Evolutionary conservation across 2,329 filamentous ascomycete genomes (phyloP).

Genomic region (Claviceps sp.): DNA sequence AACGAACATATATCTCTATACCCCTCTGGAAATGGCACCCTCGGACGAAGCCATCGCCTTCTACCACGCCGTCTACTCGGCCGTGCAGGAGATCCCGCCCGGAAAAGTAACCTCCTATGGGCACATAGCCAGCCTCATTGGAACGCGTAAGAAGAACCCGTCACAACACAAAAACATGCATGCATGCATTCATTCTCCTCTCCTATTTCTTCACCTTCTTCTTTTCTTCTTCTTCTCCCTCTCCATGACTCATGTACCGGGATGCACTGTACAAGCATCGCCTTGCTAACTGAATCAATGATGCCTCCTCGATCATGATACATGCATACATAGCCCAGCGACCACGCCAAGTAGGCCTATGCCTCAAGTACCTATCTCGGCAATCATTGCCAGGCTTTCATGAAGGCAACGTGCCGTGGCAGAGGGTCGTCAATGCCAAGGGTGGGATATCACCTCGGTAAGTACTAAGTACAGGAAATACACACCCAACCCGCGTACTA

Average conservation of each 20-base stretch:
- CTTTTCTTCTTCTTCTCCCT: not conserved
- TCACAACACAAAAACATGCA: no score
- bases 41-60: conserved; percentile 64
- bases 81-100: conserved; percentile 70
- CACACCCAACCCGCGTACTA: no score
- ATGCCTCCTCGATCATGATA: not conserved
- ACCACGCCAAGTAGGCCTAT: conserved; percentile 76
- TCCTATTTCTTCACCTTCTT: not conserved
- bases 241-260: not conserved
- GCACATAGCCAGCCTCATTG: conserved; percentile 60
- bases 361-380: conserved; percentile 69
- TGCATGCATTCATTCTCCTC: not conserved
- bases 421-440: conserved; percentile 79
- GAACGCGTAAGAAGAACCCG: conserved; percentile 43
- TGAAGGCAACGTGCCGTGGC: conserved; percentile 76
- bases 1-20: not conserved
- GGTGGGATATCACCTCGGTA: conserved; percentile 77
- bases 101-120: conserved; percentile 84
- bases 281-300: no score
- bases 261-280: not conserved
- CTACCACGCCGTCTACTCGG: conserved; percentile 65
- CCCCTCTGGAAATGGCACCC: conserved; percentile 41
- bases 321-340: conserved; percentile 45
- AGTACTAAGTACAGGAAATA: not conserved
- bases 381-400: conserved; percentile 47